phyloP scores from a whole-genome alignment of 2,329 filamentous ascomycete species.

The Pseudogymnoascus destructans region DNA sequence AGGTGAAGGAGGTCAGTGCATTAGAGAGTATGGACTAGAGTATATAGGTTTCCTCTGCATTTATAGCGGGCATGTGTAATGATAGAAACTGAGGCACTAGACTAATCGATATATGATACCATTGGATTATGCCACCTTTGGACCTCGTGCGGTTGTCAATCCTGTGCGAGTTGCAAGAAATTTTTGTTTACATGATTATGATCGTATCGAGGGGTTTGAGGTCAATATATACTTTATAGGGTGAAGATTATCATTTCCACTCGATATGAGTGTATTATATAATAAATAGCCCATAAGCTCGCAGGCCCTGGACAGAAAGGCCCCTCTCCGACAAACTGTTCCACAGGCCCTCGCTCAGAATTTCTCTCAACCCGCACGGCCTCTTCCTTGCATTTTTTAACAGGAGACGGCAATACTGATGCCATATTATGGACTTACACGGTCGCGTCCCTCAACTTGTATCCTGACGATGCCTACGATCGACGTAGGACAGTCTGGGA shows the following conservation, averaged over 20 bases:
- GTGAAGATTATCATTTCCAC: neutral
- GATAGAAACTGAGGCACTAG: neutral
- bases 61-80: conserved; percentile 4
- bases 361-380: neutral
- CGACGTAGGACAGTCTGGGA: neutral
- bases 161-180: neutral
- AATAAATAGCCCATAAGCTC: neutral
- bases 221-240: neutral
- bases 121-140: neutral
- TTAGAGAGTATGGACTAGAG: conserved; percentile 51
- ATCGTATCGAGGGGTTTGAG: neutral
- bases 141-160: neutral
- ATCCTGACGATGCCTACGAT: neutral
- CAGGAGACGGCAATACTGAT: neutral
- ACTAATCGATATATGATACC: conserved; percentile 10
- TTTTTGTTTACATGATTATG: neutral
- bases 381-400: neutral
- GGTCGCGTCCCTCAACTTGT: neutral
- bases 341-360: too few relatives aligned
- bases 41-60: conserved; percentile 2
- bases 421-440: neutral
- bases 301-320: neutral
- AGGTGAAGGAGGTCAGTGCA: conserved; percentile 23
- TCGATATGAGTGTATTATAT: neutral
- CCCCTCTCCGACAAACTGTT: neutral